Percentiles rank a stretch among this genome's conserved stretches.
Evolutionary conservation across 768 basidiomycete genomes (phyloP).

Genomic region (Mycena indigotica): DNA sequence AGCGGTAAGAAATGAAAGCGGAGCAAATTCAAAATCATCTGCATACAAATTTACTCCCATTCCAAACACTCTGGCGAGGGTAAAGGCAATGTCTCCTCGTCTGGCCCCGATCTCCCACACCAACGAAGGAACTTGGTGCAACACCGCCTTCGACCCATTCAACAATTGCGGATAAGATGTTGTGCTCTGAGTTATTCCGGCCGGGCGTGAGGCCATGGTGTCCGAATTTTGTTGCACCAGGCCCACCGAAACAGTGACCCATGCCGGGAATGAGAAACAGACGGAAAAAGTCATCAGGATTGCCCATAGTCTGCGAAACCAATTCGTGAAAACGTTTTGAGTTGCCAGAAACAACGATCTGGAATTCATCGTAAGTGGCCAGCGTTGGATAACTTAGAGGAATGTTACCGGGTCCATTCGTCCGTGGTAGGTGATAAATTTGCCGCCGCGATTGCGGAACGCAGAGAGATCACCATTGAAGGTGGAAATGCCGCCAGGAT

Average conservation of each 20-base stretch:
- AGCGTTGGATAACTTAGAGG: neutral
- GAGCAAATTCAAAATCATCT: too few relatives aligned
- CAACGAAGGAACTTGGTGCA: conserved; percentile 9
- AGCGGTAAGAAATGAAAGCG: too few relatives aligned
- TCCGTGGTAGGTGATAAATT: conserved; percentile 30
- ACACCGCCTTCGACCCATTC: conserved; percentile 16
- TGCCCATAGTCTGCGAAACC: conserved; percentile 20
- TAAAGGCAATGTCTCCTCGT: conserved; percentile 12
- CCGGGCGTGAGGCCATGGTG: conserved; percentile 2
- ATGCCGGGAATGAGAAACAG: conserved; percentile 30
- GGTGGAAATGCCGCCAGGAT: conserved; percentile 16
- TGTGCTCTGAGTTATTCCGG: neutral
- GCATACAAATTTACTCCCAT: neutral
- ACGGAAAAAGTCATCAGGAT: conserved; percentile 27
- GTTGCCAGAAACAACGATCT: conserved; percentile 26
- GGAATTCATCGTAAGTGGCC: neutral
- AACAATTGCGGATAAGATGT: conserved; percentile 11
- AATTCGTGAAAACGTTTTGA: conserved; percentile 25
- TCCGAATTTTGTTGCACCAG: conserved; percentile 20
- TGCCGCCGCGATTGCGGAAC: conserved; percentile 28
- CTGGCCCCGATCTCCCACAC: neutral
- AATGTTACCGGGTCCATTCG: conserved; percentile 11
- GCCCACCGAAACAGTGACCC: conserved; percentile 26
- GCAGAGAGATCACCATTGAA: conserved; percentile 22
- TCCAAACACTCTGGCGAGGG: conserved; percentile 10